These are phyloP conservation scores for Moesziomyces sp. DNA, from an alignment of 1,284 basidiomycete genomes.

Conservation along the genomic window DNA sequence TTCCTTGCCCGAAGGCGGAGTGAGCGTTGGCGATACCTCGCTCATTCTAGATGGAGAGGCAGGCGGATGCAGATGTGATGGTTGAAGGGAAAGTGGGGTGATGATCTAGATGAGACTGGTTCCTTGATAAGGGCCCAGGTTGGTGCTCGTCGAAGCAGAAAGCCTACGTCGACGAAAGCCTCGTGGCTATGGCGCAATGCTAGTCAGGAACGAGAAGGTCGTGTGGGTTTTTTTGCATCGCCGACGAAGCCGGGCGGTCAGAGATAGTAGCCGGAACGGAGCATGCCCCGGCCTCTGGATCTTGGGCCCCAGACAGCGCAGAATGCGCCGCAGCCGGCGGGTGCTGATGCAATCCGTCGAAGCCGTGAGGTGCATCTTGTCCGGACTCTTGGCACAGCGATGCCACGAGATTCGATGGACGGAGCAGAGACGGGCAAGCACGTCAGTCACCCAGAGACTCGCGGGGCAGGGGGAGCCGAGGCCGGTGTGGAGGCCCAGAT, in stretches of 20 bases:
- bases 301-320: too few relatives aligned
- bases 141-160: neutral
- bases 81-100: neutral
- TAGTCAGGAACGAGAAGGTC: neutral
- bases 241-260: too few relatives aligned
- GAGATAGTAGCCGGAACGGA: too few relatives aligned
- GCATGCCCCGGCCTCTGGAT: too few relatives aligned
- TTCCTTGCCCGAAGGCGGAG: slow-evolving; percentile 19
- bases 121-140: neutral
- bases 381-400: neutral
- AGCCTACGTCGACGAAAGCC: neutral
- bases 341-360: too few relatives aligned
- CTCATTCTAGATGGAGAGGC: slow-evolving; percentile 10
- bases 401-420: too few relatives aligned
- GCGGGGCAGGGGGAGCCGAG: neutral
- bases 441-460: neutral
- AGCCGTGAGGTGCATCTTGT: neutral
- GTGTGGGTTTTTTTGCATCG: too few relatives aligned
- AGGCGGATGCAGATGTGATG: neutral
- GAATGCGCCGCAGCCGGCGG: too few relatives aligned
- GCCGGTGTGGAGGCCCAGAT: neutral
- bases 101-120: too few relatives aligned
- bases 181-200: neutral
- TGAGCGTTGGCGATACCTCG: slow-evolving; percentile 11
- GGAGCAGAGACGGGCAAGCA: neutral